These are phyloP conservation scores for Leccinellum luteum DNA, from an alignment of 768 basidiomycete genomes.

Conservation along the genomic window DNA sequence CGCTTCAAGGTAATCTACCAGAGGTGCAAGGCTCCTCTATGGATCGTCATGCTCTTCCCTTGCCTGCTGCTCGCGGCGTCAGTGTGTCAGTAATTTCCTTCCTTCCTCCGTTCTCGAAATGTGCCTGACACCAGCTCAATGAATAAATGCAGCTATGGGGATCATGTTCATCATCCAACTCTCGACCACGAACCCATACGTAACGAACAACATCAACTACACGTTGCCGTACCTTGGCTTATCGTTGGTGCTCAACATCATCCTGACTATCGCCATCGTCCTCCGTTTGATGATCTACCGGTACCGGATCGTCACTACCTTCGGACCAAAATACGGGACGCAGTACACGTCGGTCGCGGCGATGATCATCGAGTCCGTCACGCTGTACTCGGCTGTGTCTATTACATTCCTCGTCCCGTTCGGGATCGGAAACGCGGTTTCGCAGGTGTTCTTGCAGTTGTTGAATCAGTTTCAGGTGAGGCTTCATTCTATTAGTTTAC, in stretches of 20 bases:
- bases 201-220: not conserved
- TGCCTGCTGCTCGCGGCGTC: not conserved
- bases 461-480: not conserved
- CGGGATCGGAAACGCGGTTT: not conserved
- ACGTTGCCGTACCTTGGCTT: constrained; percentile 25
- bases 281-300: constrained; percentile 26
- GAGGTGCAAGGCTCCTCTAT: not conserved
- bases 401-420: not conserved
- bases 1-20: too few relatives aligned
- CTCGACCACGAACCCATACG: not conserved
- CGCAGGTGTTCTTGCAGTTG: not conserved
- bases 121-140: not conserved
- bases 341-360: constrained; percentile 33
- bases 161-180: not conserved
- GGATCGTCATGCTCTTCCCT: not conserved
- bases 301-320: not conserved
- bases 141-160: not conserved
- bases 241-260: constrained; percentile 32
- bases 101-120: not conserved
- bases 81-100: not conserved
- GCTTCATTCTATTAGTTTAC: not conserved
- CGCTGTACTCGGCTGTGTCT: constrained; percentile 19
- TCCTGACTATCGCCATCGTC: constrained; percentile 25
- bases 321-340: constrained; percentile 24
- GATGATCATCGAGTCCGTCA: constrained; percentile 37